Conservation (phyloP, 768 basidiomycete genomes). For the Panellus pusillus region DNA sequence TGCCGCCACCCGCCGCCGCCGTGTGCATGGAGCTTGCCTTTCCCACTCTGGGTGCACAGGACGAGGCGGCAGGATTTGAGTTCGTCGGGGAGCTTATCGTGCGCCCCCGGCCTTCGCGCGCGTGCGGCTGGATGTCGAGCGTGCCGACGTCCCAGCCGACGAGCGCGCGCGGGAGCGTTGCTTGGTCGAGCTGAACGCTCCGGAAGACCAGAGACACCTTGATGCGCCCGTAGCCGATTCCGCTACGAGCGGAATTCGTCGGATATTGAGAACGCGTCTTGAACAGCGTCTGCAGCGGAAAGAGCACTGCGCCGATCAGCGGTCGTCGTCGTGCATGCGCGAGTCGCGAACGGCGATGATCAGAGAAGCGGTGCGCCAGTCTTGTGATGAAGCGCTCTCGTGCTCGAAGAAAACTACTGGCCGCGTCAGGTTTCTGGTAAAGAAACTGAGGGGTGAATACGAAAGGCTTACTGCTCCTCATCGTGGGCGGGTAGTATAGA, state of each 20-base stretch:
- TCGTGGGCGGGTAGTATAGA: constrained; percentile 48
- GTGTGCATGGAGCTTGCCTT: constrained; percentile 36
- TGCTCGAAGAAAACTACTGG: constrained; percentile 56
- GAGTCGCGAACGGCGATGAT: constrained; percentile 67
- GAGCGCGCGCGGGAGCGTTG: constrained; percentile 54
- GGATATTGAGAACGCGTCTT: constrained; percentile 53
- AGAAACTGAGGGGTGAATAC: constrained; percentile 24
- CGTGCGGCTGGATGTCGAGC: constrained; percentile 47
- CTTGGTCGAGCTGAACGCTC: constrained; percentile 46
- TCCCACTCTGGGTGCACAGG: constrained; percentile 37
- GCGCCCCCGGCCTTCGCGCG: constrained; percentile 23
- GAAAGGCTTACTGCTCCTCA: constrained; percentile 44
- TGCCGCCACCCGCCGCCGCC: constrained; percentile 35
- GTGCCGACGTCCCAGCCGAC: constrained; percentile 73
- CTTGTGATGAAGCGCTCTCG: constrained; percentile 68
- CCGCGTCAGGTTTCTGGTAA: neutral
- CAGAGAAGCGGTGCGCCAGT: constrained; percentile 60
- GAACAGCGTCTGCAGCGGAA: constrained; percentile 49
- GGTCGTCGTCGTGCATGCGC: constrained; percentile 61
- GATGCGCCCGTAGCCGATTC: constrained; percentile 66
- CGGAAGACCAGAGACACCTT: constrained; percentile 68
- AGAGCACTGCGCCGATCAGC: constrained; percentile 68
- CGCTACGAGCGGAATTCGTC: constrained; percentile 63
- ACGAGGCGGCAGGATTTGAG: constrained; percentile 41
- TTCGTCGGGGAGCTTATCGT: constrained; percentile 32